phyloP scores from a whole-genome alignment of 2,329 filamentous ascomycete genomes.

The Cladosporium velox region DNA sequence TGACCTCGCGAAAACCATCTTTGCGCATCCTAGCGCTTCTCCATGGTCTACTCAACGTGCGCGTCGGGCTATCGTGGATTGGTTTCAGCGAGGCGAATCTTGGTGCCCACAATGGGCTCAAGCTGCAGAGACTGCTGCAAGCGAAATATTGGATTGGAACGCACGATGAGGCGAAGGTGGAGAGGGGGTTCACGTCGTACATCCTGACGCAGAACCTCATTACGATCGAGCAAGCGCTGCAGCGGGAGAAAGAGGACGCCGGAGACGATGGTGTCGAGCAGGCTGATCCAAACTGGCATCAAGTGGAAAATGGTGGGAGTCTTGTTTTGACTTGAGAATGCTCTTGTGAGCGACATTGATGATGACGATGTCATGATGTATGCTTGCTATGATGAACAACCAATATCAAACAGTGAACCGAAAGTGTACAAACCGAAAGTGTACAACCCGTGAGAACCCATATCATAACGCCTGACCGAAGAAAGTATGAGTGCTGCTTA shows the following conservation, averaged over 20 bases:
- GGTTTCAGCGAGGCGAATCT: conserved; percentile 59
- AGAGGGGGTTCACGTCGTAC: conserved; percentile 57
- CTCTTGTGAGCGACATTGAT: not conserved
- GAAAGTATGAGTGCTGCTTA: not conserved
- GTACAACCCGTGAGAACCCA: not conserved
- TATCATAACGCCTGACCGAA: not conserved
- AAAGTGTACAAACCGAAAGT: not conserved
- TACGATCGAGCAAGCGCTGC: conserved; percentile 51
- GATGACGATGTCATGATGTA: not conserved
- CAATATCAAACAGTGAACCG: not conserved
- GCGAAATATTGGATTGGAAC: conserved; percentile 67
- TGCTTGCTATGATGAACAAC: not conserved
- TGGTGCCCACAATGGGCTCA: conserved; percentile 62
- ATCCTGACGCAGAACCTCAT: conserved; percentile 48
- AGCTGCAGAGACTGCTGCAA: conserved; percentile 54
- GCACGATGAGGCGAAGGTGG: conserved; percentile 65
- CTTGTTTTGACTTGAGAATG: not conserved
- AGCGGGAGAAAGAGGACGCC: conserved; percentile 43
- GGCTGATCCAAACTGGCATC: conserved; percentile 3
- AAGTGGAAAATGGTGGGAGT: conserved; percentile 13
- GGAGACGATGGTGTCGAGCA: not conserved
- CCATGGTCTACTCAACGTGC: conserved; percentile 65
- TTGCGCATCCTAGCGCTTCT: conserved; percentile 60
- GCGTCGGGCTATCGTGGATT: conserved; percentile 39
- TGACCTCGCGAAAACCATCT: conserved; percentile 48